phyloP scores from a whole-genome alignment of 331 rosid species.

The Acacia concinna region DNA sequence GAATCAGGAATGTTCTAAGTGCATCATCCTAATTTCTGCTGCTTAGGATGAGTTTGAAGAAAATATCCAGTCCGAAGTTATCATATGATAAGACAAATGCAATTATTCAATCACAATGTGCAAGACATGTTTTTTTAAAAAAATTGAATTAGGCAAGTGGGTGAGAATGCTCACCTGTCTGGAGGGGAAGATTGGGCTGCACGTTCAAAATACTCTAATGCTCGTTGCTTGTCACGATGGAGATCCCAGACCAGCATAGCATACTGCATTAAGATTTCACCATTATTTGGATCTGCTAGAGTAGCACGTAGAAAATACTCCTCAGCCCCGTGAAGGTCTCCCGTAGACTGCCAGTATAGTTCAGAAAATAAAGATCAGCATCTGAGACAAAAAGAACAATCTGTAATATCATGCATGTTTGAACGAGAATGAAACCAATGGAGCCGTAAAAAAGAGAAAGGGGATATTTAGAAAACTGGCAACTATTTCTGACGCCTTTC shows the following conservation, averaged over 20 bases:
- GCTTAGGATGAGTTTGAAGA: neutral
- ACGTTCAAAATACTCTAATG: conserved; percentile 62
- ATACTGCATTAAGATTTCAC: conserved; percentile 61
- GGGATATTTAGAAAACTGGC: neutral
- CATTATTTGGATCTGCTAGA: conserved; percentile 69
- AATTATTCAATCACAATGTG: neutral
- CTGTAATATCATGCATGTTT: neutral
- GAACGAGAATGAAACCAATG: neutral
- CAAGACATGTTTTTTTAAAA: neutral
- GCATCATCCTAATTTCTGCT: conserved; percentile 7
- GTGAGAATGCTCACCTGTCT: conserved; percentile 56
- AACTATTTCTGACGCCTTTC: conserved; percentile 1
- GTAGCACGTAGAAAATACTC: conserved; percentile 70
- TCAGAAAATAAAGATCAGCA: neutral
- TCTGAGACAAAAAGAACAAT: neutral
- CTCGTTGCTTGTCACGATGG: conserved; percentile 65
- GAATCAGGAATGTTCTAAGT: conserved; percentile 11
- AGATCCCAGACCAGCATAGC: conserved; percentile 78
- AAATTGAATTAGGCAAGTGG: neutral
- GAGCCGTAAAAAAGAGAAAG: neutral
- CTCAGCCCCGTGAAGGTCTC: conserved; percentile 72
- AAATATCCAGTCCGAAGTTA: conserved; percentile 8
- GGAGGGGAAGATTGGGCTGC: conserved; percentile 64
- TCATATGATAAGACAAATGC: neutral
- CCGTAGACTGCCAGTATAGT: conserved; percentile 61